These are phyloP conservation scores for Claviceps paspali DNA, from an alignment of 2,329 filamentous ascomycete genomes.

Conservation along the genomic window DNA sequence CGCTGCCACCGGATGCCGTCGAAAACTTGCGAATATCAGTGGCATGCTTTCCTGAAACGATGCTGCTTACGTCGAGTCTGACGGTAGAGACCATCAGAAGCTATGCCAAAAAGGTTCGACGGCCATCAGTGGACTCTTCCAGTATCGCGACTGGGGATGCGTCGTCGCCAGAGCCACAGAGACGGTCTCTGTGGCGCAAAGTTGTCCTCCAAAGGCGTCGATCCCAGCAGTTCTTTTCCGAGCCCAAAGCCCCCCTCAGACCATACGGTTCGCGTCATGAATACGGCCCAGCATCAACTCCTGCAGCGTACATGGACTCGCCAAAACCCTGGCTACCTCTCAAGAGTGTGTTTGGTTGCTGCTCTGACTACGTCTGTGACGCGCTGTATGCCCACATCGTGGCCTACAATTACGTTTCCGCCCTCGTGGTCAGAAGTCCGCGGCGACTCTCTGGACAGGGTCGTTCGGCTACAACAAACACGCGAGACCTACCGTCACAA, in stretches of 20 bases:
- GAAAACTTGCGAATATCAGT: constrained; percentile 39
- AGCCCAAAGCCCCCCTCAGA: background rate
- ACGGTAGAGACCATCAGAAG: constrained; percentile 42
- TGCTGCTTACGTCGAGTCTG: constrained; percentile 38
- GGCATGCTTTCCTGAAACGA: constrained; percentile 42
- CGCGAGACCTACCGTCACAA: constrained; percentile 12
- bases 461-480: constrained; percentile 7
- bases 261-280: constrained; percentile 2
- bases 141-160: constrained; percentile 10
- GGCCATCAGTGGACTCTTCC: constrained; percentile 16
- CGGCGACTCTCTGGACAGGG: constrained; percentile 6
- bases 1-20: constrained; percentile 35
- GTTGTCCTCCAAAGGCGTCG: constrained; percentile 17
- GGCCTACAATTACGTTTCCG: constrained; percentile 41
- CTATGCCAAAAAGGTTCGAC: constrained; percentile 37
- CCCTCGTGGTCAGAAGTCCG: constrained; percentile 14
- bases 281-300: constrained; percentile 6
- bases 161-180: constrained; percentile 6
- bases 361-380: constrained; percentile 40
- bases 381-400: constrained; percentile 44
- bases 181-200: constrained; percentile 22
- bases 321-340: constrained; percentile 28
- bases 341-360: constrained; percentile 35
- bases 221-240: constrained; percentile 5
- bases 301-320: constrained; percentile 7